Conservation (phyloP, 768 basidiomycete species). For the Serendipita sp. region DNA sequence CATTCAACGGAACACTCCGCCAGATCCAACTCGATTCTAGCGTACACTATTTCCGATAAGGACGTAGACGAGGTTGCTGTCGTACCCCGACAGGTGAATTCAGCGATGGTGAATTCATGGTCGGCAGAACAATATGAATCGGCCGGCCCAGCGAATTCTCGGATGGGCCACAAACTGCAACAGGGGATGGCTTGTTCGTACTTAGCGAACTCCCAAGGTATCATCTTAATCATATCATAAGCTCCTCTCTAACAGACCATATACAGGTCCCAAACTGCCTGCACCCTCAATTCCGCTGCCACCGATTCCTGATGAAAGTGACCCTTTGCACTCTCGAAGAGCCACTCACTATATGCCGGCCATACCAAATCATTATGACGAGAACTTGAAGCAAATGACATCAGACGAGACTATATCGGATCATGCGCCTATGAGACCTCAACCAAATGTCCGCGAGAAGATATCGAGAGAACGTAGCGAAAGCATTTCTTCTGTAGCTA, state of each 20-base stretch:
- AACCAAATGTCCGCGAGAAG: too few relatives aligned
- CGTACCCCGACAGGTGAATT: slow-evolving; percentile 24
- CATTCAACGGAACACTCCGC: slow-evolving; percentile 28
- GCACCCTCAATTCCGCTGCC: slow-evolving; percentile 57
- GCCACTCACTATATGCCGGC: too few relatives aligned
- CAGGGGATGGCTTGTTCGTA: slow-evolving; percentile 42
- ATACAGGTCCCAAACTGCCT: slow-evolving; percentile 22
- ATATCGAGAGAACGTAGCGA: too few relatives aligned
- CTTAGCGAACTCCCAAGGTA: slow-evolving; percentile 25
- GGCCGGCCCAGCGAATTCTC: background rate
- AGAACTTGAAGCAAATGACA: too few relatives aligned
- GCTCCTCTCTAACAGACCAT: background rate
- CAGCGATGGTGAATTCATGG: background rate
- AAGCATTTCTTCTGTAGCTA: slow-evolving; percentile 14
- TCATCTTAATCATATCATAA: slow-evolving; percentile 19
- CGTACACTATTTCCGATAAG: background rate
- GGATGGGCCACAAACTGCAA: slow-evolving; percentile 22
- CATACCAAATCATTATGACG: too few relatives aligned
- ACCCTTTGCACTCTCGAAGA: too few relatives aligned
- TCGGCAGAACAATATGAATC: background rate
- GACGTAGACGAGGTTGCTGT: slow-evolving; percentile 9
- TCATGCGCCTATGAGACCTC: too few relatives aligned
- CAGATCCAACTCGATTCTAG: slow-evolving; percentile 21
- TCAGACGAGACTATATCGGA: too few relatives aligned
- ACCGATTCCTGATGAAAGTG: slow-evolving; percentile 54